These are phyloP conservation scores for Pestalotiopsis sp. DNA, from an alignment of 2,329 filamentous ascomycete species.

Conservation along the genomic window DNA sequence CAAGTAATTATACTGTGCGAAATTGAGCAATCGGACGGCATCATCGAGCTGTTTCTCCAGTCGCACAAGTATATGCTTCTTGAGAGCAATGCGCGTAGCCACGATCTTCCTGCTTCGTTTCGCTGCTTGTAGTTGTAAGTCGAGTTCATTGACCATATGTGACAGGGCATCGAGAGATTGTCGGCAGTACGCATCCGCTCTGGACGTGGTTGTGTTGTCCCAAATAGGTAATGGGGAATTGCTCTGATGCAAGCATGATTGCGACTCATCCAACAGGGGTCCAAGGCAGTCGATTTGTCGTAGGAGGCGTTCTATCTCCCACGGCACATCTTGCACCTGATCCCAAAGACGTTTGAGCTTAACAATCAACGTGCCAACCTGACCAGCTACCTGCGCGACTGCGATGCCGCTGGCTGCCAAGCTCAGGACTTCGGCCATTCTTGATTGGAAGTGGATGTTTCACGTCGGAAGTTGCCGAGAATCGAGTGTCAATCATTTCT, in stretches of 20 bases:
- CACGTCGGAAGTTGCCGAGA: no score
- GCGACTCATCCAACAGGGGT: not conserved
- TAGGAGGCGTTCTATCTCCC: no score
- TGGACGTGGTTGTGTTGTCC: not conserved
- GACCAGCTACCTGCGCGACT: no score
- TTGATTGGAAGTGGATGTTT: no score
- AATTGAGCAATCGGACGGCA: not conserved
- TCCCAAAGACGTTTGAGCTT: no score
- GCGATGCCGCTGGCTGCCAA: no score
- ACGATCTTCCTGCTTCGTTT: not conserved
- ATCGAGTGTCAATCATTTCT: no score
- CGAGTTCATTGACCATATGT: not conserved
- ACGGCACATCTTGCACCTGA: no score
- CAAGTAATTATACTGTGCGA: not conserved
- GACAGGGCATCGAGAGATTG: not conserved
- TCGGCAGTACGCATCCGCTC: not conserved
- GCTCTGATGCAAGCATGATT: not conserved
- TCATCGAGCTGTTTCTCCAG: not conserved
- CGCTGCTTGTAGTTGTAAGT: not conserved
- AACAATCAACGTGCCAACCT: no score
- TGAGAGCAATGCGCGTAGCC: not conserved
- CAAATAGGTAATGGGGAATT: not conserved
- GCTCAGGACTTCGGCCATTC: no score
- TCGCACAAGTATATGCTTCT: not conserved
- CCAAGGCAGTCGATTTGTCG: not conserved